A percentile compares a stretch with the other conserved stretches of the same genome.
Evolutionary conservation across 306 rosid genomes (phyloP).

Genomic region (Alnus glutinosa): DNA sequence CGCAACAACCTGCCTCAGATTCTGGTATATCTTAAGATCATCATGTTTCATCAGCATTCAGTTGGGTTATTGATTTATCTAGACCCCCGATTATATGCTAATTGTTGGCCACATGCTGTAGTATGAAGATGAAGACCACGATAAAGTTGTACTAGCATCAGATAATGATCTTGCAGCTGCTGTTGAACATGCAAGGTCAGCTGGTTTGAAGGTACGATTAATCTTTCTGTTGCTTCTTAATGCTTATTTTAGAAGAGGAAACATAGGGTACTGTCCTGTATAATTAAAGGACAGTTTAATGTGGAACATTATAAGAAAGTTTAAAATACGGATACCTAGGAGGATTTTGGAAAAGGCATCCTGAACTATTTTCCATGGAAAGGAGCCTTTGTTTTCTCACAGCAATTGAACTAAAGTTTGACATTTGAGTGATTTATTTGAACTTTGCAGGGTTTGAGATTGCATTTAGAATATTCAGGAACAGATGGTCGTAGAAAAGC

Average conservation of each 20-base stretch:
- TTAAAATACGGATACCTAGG: background rate
- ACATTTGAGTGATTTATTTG: too few species aligned
- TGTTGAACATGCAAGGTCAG: constrained; percentile 83
- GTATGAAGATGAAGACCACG: constrained; percentile 98
- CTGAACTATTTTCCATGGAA: background rate
- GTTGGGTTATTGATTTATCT: constrained; percentile 9
- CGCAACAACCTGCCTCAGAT: constrained; percentile 71
- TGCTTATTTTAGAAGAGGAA: background rate
- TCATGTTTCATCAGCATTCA: constrained; percentile 10
- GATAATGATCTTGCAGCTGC: constrained; percentile 89
- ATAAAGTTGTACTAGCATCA: constrained; percentile 78
- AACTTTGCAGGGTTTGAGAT: constrained; percentile 70
- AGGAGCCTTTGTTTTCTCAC: background rate
- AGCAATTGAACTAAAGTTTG: background rate
- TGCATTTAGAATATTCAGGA: constrained; percentile 85
- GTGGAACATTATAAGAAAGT: background rate
- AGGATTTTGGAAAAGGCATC: background rate
- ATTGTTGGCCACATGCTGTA: constrained; percentile 32
- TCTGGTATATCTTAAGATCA: constrained; percentile 54
- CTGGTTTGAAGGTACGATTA: constrained; percentile 79
- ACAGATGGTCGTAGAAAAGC: constrained; percentile 28
- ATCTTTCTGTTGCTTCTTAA: background rate
- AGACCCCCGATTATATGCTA: constrained; percentile 12
- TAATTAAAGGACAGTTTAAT: background rate
- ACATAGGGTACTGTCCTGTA: constrained; percentile 7